Evolutionary conservation across 177 flowering plant species (phyloP).

Genomic region (Telopea speciosissima): DNA sequence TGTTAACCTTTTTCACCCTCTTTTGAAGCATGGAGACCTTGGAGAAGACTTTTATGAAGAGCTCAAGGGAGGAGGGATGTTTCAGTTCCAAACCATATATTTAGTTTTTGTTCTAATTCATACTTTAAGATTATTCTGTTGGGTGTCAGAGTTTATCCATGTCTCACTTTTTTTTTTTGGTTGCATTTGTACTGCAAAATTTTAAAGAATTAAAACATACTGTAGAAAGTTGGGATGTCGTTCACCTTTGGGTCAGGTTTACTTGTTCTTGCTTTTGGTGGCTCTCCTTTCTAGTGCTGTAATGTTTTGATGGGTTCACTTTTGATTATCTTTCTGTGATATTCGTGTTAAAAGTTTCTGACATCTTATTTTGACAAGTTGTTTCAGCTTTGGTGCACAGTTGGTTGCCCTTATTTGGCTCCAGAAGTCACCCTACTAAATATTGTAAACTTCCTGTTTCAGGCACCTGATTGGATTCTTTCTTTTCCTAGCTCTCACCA

Average conservation of each 20-base stretch:
- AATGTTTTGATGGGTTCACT: neutral
- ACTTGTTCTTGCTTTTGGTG: neutral
- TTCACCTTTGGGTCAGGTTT: neutral
- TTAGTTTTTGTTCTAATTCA: neutral
- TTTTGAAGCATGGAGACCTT: no score
- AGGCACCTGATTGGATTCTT: constrained; percentile 97
- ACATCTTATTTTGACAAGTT: neutral
- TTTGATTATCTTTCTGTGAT: neutral
- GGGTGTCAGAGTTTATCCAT: neutral
- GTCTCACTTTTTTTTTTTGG: no score
- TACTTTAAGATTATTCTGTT: no score
- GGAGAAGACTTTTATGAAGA: neutral
- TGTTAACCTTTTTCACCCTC: no score
- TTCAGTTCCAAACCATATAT: no score
- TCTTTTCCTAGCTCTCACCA: constrained; percentile 74
- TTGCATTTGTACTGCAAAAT: neutral
- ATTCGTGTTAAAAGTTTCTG: neutral
- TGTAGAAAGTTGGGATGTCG: neutral
- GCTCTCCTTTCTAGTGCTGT: neutral
- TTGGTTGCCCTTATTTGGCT: neutral
- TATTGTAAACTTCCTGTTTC: constrained; percentile 17
- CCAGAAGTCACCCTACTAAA: neutral
- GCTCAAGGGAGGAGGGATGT: neutral
- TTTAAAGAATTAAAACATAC: neutral
- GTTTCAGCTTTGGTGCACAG: neutral